phyloP scores from a whole-genome alignment of 106 monocot species.

The Iris macrosiphon region DNA sequence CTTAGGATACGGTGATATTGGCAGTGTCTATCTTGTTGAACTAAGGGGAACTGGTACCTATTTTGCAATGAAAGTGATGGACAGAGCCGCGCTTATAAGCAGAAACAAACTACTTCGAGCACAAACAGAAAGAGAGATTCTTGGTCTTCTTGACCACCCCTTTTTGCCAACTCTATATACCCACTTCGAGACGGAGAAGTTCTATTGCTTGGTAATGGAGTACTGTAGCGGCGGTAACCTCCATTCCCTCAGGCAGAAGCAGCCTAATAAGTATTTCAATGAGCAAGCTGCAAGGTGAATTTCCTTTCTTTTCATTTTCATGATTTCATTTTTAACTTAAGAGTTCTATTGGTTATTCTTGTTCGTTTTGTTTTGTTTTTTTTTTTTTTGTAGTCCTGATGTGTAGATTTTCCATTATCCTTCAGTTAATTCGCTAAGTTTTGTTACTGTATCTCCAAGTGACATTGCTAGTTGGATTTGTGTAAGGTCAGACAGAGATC shows the following conservation, averaged over 20 bases:
- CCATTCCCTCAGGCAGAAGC: conserved; percentile 25
- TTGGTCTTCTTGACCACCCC: conserved; percentile 23
- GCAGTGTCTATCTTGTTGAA: conserved; percentile 26
- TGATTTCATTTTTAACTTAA: neutral
- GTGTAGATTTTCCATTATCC: no score
- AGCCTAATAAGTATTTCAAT: conserved; percentile 19
- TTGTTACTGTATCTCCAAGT: no score
- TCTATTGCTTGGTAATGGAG: conserved; percentile 31
- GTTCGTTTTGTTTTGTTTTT: no score
- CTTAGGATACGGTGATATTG: conserved; percentile 25
- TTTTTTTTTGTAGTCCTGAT: no score
- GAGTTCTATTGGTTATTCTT: no score
- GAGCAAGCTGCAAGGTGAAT: conserved; percentile 26
- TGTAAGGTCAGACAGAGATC: no score
- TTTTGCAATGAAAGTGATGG: conserved; percentile 33
- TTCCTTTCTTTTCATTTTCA: neutral
- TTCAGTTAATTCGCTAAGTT: no score
- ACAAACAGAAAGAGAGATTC: conserved; percentile 25
- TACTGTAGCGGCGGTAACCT: conserved; percentile 28
- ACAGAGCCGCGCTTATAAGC: conserved; percentile 19
- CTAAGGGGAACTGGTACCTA: conserved; percentile 15
- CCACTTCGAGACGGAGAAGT: conserved; percentile 25
- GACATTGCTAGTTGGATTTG: no score
- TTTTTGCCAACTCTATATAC: conserved; percentile 22
- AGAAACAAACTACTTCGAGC: conserved; percentile 25